Base-by-base conservation (phyloP, 1,284 basidiomycete genomes). In the Neotropicomus parvogracilis region DNA sequence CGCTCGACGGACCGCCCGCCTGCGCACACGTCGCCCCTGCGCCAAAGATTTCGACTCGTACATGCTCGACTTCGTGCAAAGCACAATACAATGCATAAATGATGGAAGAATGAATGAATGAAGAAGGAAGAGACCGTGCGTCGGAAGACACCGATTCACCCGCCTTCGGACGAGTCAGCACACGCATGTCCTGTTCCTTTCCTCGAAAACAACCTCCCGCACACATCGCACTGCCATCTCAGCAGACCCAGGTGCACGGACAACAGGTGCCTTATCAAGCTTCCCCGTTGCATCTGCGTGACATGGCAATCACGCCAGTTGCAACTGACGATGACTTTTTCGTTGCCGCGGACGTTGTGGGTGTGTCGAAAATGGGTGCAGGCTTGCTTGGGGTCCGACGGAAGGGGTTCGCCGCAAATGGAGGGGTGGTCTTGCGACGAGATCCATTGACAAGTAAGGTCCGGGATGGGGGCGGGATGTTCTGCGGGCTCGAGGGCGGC, bases 251-350 rank as follows among this genome's bases (percentile, higher is more conserved):
- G 8, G 33, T 59, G 58, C 0, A 59, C 55, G 0, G 57, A 29
- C 26, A 60, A 39, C 6, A 59, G n/a, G 33, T 59, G 57, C 0
- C 58, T 36, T 11, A 50, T 29, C 1, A 59, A 12, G 36, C 59
- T 59, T 0, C 58, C 59, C 6, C 59, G 37, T 4, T 52, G 52
- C 58, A 59, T 59, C 3, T 49, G 59, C 0, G 49, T 12, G 2
- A 8, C 42, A 0, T 21, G 3, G 37, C 57, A 59, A 17, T 35
- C 40, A 3, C 16, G 40, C 57, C 57, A 59, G 8, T 8, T 26
- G 31, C 57, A 59, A 11, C 1, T 2, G 4, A 56, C 43, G 6
- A 16, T 24, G 11, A 37, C 51, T 13, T 41, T 60, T 31, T 62
- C 59, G 17, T 58, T 55, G 2, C 57, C 57, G 0, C 51, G 55